Evolutionary conservation across 2,329 filamentous ascomycete species (phyloP).

Genomic region (Mycosphaerella sp.): DNA sequence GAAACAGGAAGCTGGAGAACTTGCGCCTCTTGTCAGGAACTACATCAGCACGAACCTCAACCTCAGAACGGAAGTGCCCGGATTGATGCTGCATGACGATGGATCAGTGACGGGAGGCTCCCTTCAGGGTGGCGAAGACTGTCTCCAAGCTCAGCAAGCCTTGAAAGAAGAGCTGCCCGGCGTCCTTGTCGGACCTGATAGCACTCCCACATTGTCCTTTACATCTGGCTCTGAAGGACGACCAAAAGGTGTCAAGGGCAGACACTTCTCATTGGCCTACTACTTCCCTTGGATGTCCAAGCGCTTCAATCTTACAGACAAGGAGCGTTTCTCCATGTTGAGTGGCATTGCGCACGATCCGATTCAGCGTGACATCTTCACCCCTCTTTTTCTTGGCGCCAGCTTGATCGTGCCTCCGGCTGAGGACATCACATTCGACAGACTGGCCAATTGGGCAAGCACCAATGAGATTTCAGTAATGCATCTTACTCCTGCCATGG

Average conservation of each 20-base stretch:
- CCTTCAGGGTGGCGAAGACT: constrained; percentile 55
- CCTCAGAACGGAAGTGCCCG: constrained; percentile 68
- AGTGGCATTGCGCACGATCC: constrained; percentile 72
- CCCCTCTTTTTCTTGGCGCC: constrained; percentile 78
- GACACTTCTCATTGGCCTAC: constrained; percentile 76
- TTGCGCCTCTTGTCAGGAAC: constrained; percentile 53
- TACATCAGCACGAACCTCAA: constrained; percentile 69
- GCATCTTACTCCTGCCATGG: constrained; percentile 94
- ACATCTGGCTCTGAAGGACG: constrained; percentile 63
- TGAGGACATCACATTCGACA: constrained; percentile 82
- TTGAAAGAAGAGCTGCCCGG: constrained; percentile 55
- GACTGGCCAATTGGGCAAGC: constrained; percentile 80
- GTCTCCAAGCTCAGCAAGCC: constrained; percentile 51
- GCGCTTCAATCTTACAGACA: constrained; percentile 64
- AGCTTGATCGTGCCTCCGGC: constrained; percentile 69
- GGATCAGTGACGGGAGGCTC: constrained; percentile 66
- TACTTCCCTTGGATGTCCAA: constrained; percentile 95
- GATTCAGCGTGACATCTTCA: constrained; percentile 73
- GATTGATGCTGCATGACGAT: constrained; percentile 62
- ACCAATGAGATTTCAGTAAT: constrained; percentile 68
- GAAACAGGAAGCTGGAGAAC: constrained; percentile 58
- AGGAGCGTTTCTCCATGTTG: constrained; percentile 74
- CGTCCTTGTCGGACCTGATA: constrained; percentile 80
- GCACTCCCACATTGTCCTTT: constrained; percentile 62
- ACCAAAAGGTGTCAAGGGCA: constrained; percentile 80